Evolutionary conservation across 2,329 filamentous ascomycete species (phyloP), one percentile per base, ranked within the genome.

Genomic region (Calonectria ilicicola): DNA sequence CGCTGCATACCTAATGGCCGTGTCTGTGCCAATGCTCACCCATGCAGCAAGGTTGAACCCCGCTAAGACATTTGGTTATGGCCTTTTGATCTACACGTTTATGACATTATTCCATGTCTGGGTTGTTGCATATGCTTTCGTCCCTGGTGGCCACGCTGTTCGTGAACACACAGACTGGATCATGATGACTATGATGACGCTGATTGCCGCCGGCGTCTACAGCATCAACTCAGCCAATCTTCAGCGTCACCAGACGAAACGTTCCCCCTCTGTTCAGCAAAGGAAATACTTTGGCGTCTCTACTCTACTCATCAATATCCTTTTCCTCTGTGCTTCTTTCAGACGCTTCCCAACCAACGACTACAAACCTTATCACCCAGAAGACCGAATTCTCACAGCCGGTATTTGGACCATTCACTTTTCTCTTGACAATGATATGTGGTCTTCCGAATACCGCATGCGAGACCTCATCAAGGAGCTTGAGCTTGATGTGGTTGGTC

Each of bases 381-480:
- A 98, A 66, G 93, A 96, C 75, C 97, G 97, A 78, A 86, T 97
- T 66, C 89, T 98, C 72, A 98, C 97, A 0, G 95, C 95, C 1
- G 97, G 97, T 78, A 98, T 99, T 83, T 99, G 97, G 97, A 99
- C 97, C 0, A 96, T 98, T 69, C 97, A 99, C 86, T 99, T 99
- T 84, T 96, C 94, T 17, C 91, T 99, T 23, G 97, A 99, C 85
- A 98, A 99, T 79, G 94, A 98, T 83, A 98, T 98, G 96, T 98
- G 95, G 95, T 96, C 95, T 12, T 98, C 96, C 0, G 97, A 99
- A 84, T 92, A 94, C 79, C 95, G 97, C 75, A 97, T 98, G 92
- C 93, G 95, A 71, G 93, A 98, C 86, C 88, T 98, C 17, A 93
- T 98, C 84, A 92, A 95, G 81, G 97, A 98, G 80, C 87, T 98